Conservation (phyloP, 192 early-diverging fungal genomes). For the Linderina pennispora region DNA sequence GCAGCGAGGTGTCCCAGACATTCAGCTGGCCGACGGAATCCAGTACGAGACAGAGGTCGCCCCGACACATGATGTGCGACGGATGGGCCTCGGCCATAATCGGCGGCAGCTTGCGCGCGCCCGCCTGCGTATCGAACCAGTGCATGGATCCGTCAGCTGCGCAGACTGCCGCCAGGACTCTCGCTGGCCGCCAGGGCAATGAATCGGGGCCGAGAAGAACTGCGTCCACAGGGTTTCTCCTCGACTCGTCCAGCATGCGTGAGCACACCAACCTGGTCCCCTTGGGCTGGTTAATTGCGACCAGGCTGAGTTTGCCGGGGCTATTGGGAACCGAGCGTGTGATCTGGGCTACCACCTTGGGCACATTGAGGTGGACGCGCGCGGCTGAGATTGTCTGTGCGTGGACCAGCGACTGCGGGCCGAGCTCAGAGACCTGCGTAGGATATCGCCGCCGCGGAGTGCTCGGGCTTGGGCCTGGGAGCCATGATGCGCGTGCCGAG, state of each 20-base stretch:
- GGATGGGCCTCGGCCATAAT: constrained; percentile 16
- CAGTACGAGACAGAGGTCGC: constrained; percentile 18
- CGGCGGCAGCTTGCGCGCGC: constrained; percentile 21
- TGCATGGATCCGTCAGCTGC: constrained; percentile 23
- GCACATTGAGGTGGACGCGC: constrained; percentile 27
- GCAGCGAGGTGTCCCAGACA: constrained; percentile 11
- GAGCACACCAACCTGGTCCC: constrained; percentile 1
- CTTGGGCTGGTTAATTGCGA: constrained; percentile 5
- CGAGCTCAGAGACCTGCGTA: constrained; percentile 5
- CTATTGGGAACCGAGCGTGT: background rate
- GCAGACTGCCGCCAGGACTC: constrained; percentile 4
- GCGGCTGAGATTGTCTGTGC: constrained; percentile 29
- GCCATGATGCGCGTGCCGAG: constrained; percentile 14
- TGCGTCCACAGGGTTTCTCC: constrained; percentile 8
- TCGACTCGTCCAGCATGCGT: too few relatives aligned
- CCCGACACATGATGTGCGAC: constrained; percentile 13
- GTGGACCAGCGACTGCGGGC: constrained; percentile 31
- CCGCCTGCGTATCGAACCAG: constrained; percentile 22
- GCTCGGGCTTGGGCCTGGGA: background rate
- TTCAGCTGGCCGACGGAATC: constrained; percentile 22
- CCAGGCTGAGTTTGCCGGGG: background rate
- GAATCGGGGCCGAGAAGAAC: constrained; percentile 1
- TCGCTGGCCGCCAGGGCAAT: constrained; percentile 6
- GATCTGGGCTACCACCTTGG: constrained; percentile 21
- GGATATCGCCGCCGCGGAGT: background rate